Base-by-base conservation (phyloP, 352 stramenopile genomes). In the Pythium vanterpoolii region DNA sequence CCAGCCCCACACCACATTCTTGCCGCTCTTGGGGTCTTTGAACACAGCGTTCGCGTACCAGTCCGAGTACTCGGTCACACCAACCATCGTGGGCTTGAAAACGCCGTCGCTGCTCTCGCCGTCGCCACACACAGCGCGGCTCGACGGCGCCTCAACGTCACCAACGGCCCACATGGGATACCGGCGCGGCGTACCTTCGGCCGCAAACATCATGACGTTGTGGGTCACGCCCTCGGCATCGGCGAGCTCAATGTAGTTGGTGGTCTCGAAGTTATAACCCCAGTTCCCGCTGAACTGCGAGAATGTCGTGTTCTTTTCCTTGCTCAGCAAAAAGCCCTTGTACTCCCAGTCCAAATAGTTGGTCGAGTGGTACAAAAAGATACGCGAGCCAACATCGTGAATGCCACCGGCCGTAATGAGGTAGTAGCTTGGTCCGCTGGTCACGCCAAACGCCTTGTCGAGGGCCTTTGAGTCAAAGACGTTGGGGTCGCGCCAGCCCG, bases 31-130 rank as follows among this genome's bases (percentile, higher is more conserved):
- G 28, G 79, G 71, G 66, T 89, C 73, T 11, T 74, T 82, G 73
- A 86, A 83, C 44, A 87, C 76, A 50, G 62, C 78, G 65, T 86
- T 86, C 33, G 79, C 79, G 58, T 89, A 89, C 79, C 79, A 89
- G 62, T 84, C 66, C 33, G 74, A 83, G 39, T 73, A 73, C 57
- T 89, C 79, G 21, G 75, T 78, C 26, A 89, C 63, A 16, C 79
- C 79, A 1, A 89, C 79, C 69, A 86, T 87, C 13, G 66, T 57
- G 30, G 79, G 74, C 9, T 60, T 69, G 64, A 89, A 86, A 6
- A 83, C 43, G 46, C 73, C 69, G 0, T 55, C 51, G 0, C 77
- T 62, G 1, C 57, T 3, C 40, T 79, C 71, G 13, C 38, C 48
- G 14, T 71, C 66, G 0, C 46, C 46, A 36, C 56, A 64, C 1